Evolutionary conservation across 2,329 filamentous ascomycete species (phyloP).

Genomic region (Emmonsiellopsis sp.): DNA sequence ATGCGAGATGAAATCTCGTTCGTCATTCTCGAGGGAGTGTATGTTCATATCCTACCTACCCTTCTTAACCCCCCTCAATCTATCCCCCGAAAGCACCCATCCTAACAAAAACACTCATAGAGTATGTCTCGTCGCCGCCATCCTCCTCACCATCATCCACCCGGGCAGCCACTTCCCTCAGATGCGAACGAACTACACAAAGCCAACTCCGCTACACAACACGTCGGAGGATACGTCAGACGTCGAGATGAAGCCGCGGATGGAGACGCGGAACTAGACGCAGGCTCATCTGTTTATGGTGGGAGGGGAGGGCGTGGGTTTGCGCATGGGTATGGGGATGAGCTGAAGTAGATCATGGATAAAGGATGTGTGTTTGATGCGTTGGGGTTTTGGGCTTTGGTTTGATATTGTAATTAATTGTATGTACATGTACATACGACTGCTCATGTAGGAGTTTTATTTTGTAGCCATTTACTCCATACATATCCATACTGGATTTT

Average conservation of each 20-base stretch:
- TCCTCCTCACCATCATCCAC: conserved; percentile 44
- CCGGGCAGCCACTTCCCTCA: conserved; percentile 48
- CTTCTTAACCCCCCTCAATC: neutral
- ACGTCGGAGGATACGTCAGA: neutral
- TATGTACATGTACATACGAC: too few relatives aligned
- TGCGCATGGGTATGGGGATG: too few relatives aligned
- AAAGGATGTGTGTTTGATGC: too few relatives aligned
- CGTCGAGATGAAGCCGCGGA: neutral
- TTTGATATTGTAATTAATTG: too few relatives aligned
- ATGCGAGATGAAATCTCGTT: conserved; percentile 43
- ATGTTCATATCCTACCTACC: conserved; percentile 4
- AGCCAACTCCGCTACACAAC: neutral
- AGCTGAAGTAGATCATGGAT: too few relatives aligned
- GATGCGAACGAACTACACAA: conserved; percentile 1
- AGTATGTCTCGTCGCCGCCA: conserved; percentile 41
- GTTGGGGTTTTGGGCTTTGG: too few relatives aligned
- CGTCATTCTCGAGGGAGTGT: conserved; percentile 46
- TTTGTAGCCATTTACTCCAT: too few relatives aligned
- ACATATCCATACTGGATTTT: too few relatives aligned
- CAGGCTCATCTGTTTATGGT: too few relatives aligned
- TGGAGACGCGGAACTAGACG: too few relatives aligned
- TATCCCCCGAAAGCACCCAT: neutral
- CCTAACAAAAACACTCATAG: neutral
- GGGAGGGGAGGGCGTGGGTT: too few relatives aligned
- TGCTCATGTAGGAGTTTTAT: too few relatives aligned